Base-by-base conservation (phyloP, 2,329 filamentous ascomycete species). In the Sporothrix inflata region DNA sequence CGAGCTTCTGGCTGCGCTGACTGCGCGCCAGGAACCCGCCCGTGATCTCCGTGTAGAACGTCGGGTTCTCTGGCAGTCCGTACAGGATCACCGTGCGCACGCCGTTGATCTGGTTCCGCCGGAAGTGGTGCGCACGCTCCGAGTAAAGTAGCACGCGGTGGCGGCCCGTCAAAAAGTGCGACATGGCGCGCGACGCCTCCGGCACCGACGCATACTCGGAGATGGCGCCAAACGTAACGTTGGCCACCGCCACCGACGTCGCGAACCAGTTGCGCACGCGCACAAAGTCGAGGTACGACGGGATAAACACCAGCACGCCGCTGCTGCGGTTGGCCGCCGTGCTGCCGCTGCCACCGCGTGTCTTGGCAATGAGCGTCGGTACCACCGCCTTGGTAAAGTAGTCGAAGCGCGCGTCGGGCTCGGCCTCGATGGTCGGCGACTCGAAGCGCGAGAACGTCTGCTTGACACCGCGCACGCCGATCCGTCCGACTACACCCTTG, bases 81-180 rank as follows among this genome's bases (percentile, higher is more conserved):
- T 98, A 77, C 85, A 97, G 91, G 69, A 98, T 87, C n/a, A 98
- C 88, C 53, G 90, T 87, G 80, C 90, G 91, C 16, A 96, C 94
- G 27, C 96, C 96, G 47, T 89, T 88, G 70, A 99, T 86, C 76
- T 89, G 88, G 79, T 96, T 94, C n/a, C 96, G 88, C 67, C 94
- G 90, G 85, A 98, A 98, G 81, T 99, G 96, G 82, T 99, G 96
- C n/a, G 94, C 93, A 73, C 96, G 90, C 80, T 97, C 95, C 1
- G 94, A 97, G 82, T 98, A 99, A 19, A 99, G 84, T 51, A 99
- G 82, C 21, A 98, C 87, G 24, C 89, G 89, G 79, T 98, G 92
- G 19, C 94, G 87, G 5, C 94, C 96, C 51, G 85, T 92, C 75
- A 94, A 84, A 82, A 99, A 98, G 79, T 98, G 93, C 14, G 92